Conservation (phyloP, 169 alveolate species). For the Plasmodium gaboni region DNA sequence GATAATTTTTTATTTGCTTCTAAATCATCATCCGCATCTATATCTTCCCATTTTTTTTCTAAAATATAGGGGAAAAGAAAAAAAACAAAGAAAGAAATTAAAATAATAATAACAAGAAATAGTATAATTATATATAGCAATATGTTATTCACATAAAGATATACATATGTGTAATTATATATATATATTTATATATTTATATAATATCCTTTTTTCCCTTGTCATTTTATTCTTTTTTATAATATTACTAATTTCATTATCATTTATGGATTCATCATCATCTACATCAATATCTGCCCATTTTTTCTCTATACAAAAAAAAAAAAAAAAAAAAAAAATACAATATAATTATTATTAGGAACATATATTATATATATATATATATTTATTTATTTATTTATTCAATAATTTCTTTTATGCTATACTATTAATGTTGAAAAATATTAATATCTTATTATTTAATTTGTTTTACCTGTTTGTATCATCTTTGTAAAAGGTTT, state of each 20-base stretch:
- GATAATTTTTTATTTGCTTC: conserved; percentile 81
- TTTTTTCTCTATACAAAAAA: conserved; percentile 26
- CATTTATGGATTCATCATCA: conserved; percentile 57
- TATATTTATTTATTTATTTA: background rate
- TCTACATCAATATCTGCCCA: conserved; percentile 75
- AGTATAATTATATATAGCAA: background rate
- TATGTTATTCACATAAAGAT: background rate
- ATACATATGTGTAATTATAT: conserved; percentile 1
- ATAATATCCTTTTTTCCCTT: background rate
- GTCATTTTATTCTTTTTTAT: background rate
- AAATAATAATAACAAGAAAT: background rate
- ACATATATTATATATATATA: background rate
- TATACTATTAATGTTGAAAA: background rate
- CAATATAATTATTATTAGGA: background rate
- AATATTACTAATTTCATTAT: conserved; percentile 59
- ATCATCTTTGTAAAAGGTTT: conserved; percentile 38
- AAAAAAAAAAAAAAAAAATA: background rate
- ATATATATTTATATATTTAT: background rate
- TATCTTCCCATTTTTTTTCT: conserved; percentile 88
- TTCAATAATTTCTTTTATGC: background rate
- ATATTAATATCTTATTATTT: background rate
- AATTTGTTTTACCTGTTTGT: conserved; percentile 41
- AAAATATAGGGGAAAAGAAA: background rate
- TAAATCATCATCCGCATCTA: conserved; percentile 86
- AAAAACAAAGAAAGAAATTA: background rate